phyloP scores from a whole-genome alignment of 176 grass and related monocot genomes.

The Juncus inflexus region DNA sequence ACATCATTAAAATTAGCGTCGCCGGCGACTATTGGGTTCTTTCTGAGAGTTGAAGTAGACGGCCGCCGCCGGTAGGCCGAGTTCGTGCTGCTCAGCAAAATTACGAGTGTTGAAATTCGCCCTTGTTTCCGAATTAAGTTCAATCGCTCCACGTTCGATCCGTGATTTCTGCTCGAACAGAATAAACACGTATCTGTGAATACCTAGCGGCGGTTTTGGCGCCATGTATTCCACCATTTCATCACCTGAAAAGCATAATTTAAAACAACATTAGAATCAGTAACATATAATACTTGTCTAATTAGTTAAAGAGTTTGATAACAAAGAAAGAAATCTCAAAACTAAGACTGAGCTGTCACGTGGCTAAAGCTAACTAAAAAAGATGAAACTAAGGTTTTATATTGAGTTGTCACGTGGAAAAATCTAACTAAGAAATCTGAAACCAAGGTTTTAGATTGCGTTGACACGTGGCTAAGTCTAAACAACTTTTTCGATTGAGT shows the following conservation, averaged over 20 bases:
- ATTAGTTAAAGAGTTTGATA: background rate
- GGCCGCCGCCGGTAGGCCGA: constrained; percentile 69
- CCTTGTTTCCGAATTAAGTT: constrained; percentile 4
- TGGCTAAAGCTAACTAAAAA: background rate
- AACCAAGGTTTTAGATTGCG: too few species aligned
- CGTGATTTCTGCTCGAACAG: constrained; percentile 75
- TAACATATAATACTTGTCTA: background rate
- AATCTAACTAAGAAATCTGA: too few species aligned
- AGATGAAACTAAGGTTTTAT: background rate
- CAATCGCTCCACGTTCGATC: background rate
- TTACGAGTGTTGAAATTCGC: constrained; percentile 59
- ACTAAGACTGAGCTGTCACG: background rate
- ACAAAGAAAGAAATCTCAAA: background rate
- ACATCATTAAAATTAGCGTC: constrained; percentile 18
- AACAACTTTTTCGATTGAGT: background rate
- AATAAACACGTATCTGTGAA: constrained; percentile 72
- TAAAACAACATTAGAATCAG: background rate
- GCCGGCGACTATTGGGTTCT: constrained; percentile 57
- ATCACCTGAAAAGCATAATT: constrained; percentile 39
- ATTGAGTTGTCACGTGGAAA: background rate
- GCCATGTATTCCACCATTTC: constrained; percentile 61
- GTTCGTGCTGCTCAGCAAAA: constrained; percentile 47
- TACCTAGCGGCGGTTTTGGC: constrained; percentile 63
- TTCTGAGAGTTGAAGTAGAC: constrained; percentile 88
- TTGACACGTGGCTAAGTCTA: constrained; percentile 5